Percentiles rank a stretch among this genome's conserved stretches.
These are phyloP conservation scores for Linum usitatissimum DNA, from an alignment of 345 rosid species.

Conservation along the genomic window DNA sequence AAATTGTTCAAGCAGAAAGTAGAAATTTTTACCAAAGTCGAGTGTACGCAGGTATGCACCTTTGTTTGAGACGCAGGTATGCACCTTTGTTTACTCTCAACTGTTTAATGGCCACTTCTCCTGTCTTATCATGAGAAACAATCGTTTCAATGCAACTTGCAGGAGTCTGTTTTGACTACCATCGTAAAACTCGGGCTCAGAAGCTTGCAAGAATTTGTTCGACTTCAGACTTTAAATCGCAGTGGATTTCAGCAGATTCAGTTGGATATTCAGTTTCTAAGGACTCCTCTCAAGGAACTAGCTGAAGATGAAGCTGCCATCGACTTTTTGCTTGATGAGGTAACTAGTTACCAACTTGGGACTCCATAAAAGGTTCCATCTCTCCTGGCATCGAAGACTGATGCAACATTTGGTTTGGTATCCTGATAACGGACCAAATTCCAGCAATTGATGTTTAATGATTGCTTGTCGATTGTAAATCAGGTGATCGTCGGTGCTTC, in stretches of 20 bases:
- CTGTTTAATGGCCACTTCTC: conserved; percentile 8
- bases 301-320: conserved; percentile 81
- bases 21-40: conserved; percentile 92
- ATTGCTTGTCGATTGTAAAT: conserved; percentile 1
- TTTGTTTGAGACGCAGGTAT: too few relatives aligned
- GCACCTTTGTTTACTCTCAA: conserved; percentile 1
- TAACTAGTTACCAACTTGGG: conserved; percentile 6
- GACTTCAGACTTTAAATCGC: conserved; percentile 84
- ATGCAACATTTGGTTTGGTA: too few relatives aligned
- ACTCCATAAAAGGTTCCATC: too few relatives aligned
- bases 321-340: conserved; percentile 96
- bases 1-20: conserved; percentile 97
- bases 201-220: conserved; percentile 88
- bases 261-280: conserved; percentile 82
- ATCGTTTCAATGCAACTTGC: conserved; percentile 20
- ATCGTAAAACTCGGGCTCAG: conserved; percentile 72
- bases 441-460: too few relatives aligned
- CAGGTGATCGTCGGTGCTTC: conserved; percentile 96
- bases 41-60: conserved; percentile 80
- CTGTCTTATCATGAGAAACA: conserved; percentile 7
- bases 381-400: too few relatives aligned
- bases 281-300: conserved; percentile 55
- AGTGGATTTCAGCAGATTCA: conserved; percentile 99
- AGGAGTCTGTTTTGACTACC: conserved; percentile 80
- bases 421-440: too few relatives aligned